These are phyloP conservation scores for Herpotrichia juniperi DNA, from an alignment of 2,329 filamentous ascomycete species.

Conservation along the genomic window DNA sequence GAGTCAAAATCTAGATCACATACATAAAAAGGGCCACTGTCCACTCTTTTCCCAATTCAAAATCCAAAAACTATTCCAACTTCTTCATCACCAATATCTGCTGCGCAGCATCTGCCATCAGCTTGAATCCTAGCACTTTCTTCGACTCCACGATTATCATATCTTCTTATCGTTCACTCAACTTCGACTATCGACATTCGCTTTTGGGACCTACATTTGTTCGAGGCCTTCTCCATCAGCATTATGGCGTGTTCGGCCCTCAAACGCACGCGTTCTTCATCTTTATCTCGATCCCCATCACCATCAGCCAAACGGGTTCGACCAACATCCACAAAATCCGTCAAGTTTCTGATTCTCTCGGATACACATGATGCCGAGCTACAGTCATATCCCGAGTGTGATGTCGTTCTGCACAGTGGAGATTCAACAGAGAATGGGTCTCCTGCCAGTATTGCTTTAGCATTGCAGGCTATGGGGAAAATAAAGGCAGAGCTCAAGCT, in stretches of 20 bases:
- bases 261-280: conserved; percentile 4
- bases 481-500: conserved; percentile 62
- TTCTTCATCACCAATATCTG: no score
- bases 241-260: not conserved
- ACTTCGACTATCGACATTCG: no score
- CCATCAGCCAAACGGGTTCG: not conserved
- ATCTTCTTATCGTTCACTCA: no score
- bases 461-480: conserved; percentile 52
- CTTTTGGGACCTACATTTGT: no score
- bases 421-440: conserved; percentile 61
- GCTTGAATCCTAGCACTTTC: no score
- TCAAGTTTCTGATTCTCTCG: conserved; percentile 47
- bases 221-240: no score
- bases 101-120: no score
- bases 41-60: no score
- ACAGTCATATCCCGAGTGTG: conserved; percentile 52
- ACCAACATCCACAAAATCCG: not conserved
- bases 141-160: no score
- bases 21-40: no score
- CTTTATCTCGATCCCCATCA: not conserved
- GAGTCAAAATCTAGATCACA: no score
- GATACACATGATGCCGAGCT: conserved; percentile 44
- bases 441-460: conserved; percentile 51
- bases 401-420: conserved; percentile 64
- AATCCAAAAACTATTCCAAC: no score